These are phyloP conservation scores for Lentinula guzmanii DNA, from an alignment of 768 basidiomycete genomes.

Conservation along the genomic window DNA sequence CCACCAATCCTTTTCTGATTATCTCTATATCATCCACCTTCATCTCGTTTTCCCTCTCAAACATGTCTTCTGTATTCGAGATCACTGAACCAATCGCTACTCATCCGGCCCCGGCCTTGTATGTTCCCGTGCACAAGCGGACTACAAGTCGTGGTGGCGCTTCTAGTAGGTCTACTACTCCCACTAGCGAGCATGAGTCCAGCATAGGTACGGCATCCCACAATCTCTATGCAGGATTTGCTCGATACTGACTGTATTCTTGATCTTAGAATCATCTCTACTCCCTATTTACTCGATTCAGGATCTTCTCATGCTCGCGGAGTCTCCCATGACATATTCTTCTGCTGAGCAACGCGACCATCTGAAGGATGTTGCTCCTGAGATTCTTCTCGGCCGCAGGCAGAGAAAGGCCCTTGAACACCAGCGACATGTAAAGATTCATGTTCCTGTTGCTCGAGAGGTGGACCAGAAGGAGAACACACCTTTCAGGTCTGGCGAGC, in stretches of 20 bases:
- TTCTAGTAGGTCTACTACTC: conserved; percentile 1
- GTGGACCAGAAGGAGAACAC: too few relatives aligned
- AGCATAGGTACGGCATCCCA: background rate
- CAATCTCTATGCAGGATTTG: too few relatives aligned
- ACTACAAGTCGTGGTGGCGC: background rate
- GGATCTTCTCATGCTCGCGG: background rate
- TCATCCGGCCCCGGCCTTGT: background rate
- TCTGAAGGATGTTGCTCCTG: background rate
- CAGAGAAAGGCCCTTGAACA: conserved; percentile 1
- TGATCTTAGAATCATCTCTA: background rate
- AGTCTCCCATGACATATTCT: background rate
- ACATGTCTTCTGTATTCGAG: background rate
- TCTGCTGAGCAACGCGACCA: background rate
- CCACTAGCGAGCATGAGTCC: background rate
- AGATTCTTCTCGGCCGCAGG: background rate
- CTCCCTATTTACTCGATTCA: conserved; percentile 5
- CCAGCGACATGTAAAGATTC: background rate
- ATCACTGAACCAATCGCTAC: background rate
- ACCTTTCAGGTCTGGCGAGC: background rate
- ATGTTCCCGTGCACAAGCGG: conserved; percentile 6
- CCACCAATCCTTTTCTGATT: background rate
- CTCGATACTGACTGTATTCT: background rate
- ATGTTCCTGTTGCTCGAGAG: background rate
- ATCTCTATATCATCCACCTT: background rate
- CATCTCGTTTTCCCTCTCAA: background rate